phyloP scores from a whole-genome alignment of 1,284 basidiomycete genomes.

The Moniliophthora roreri region DNA sequence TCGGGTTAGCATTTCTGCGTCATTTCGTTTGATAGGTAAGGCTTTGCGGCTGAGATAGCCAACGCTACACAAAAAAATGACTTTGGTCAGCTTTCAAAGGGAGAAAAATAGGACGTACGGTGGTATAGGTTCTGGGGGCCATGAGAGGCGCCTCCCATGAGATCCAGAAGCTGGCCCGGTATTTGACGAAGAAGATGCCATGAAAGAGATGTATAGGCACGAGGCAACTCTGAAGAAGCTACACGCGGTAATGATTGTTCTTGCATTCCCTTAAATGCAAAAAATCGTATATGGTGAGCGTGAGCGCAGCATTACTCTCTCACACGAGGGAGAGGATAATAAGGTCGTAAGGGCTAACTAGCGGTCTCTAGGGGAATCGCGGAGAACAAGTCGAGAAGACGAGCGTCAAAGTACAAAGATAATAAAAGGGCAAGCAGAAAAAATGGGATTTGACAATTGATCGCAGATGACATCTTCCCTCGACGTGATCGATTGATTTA shows the following conservation, averaged over 20 bases:
- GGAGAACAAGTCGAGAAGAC: neutral
- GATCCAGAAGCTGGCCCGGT: slow-evolving; percentile 23
- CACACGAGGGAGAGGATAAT: slow-evolving; percentile 26
- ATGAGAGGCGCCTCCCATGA: slow-evolving; percentile 17
- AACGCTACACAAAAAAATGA: slow-evolving; percentile 40
- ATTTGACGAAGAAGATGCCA: slow-evolving; percentile 41
- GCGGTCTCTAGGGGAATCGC: neutral
- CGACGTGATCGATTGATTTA: slow-evolving; percentile 2
- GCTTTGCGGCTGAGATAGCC: slow-evolving; percentile 71
- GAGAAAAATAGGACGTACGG: slow-evolving; percentile 37
- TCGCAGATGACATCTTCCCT: neutral
- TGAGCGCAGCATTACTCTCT: slow-evolving; percentile 25
- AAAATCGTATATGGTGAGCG: slow-evolving; percentile 23
- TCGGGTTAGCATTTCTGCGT: slow-evolving; percentile 76
- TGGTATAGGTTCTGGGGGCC: slow-evolving; percentile 46
- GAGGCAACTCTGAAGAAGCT: slow-evolving; percentile 25
- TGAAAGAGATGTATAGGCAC: slow-evolving; percentile 31
- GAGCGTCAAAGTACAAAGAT: neutral
- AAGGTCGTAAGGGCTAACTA: neutral
- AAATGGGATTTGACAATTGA: neutral
- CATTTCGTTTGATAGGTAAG: slow-evolving; percentile 74
- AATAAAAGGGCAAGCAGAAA: neutral
- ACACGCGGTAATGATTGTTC: slow-evolving; percentile 18
- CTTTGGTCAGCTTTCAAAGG: slow-evolving; percentile 13
- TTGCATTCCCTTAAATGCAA: slow-evolving; percentile 28